Evolutionary conservation across 768 basidiomycete species (phyloP).

Genomic region (Psilocybe cyanescens): DNA sequence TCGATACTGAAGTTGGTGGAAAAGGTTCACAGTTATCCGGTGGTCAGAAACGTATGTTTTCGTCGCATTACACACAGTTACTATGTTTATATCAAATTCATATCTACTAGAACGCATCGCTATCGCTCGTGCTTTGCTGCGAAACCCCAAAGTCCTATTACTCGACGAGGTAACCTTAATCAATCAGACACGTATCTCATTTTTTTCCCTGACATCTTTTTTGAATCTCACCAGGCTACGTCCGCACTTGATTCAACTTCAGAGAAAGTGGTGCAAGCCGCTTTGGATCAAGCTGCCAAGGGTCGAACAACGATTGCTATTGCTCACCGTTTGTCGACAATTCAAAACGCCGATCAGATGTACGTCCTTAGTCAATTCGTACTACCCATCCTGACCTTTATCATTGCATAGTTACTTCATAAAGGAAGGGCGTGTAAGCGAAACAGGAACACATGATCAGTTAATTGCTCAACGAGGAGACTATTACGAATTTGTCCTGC

Average conservation of each 20-base stretch:
- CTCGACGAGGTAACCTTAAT: conserved; percentile 61
- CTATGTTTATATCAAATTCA: conserved; percentile 4
- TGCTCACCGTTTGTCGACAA: conserved; percentile 89
- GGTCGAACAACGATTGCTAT: conserved; percentile 94
- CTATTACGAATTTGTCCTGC: neutral
- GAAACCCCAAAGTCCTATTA: conserved; percentile 85
- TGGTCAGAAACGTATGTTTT: conserved; percentile 74
- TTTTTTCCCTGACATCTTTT: neutral
- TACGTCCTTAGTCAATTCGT: conserved; percentile 36
- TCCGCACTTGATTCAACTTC: conserved; percentile 88
- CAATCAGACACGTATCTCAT: conserved; percentile 15
- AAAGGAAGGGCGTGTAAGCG: conserved; percentile 82
- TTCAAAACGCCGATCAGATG: conserved; percentile 90
- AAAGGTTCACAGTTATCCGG: conserved; percentile 89
- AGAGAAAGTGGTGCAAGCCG: conserved; percentile 92
- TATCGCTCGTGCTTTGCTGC: conserved; percentile 85
- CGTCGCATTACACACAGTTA: neutral
- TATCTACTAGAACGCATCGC: conserved; percentile 56
- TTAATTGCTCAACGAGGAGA: conserved; percentile 57
- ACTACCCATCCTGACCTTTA: conserved; percentile 6
- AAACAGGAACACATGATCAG: conserved; percentile 87
- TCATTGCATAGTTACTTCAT: conserved; percentile 70
- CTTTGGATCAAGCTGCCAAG: conserved; percentile 87
- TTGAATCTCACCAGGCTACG: conserved; percentile 53
- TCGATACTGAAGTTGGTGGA: conserved; percentile 88